Conservation (phyloP, 192 early-diverging fungal species). For the Gigaspora rosea region DNA sequence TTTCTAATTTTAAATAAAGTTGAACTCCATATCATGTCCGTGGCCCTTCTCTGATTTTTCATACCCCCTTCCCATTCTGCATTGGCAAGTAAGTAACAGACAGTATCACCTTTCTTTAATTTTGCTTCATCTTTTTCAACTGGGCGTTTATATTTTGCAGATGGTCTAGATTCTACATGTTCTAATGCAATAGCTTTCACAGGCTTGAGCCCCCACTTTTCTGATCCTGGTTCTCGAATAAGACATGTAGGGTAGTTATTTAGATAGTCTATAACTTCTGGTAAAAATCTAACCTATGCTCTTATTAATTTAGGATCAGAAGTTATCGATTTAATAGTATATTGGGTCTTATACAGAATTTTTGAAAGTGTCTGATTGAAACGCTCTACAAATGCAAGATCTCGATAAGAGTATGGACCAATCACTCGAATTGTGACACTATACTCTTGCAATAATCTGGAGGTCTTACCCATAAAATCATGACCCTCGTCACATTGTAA, state of each 20-base stretch:
- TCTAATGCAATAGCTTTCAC: conserved; percentile 13
- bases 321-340: conserved; percentile 6
- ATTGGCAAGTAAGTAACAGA: conserved; percentile 23
- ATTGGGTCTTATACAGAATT: conserved; percentile 8
- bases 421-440: conserved; percentile 17
- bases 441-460: conserved; percentile 6
- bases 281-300: conserved; percentile 22
- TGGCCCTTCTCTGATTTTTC: conserved; percentile 6
- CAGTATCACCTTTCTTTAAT: conserved; percentile 17
- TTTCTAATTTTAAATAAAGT: conserved; percentile 21
- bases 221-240: conserved; percentile 8
- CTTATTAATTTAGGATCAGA: conserved; percentile 23
- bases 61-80: conserved; percentile 16
- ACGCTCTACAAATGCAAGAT: background rate
- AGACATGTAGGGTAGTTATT: conserved; percentile 26
- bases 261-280: conserved; percentile 19
- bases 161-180: background rate
- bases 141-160: conserved; percentile 14
- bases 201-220: conserved; percentile 6
- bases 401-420: background rate
- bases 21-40: background rate
- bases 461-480: conserved; percentile 13
- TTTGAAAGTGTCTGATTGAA: background rate
- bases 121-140: conserved; percentile 15
- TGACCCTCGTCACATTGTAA: background rate